Evolutionary conservation across 2,329 filamentous ascomycete genomes (phyloP).

Genomic region (Microsporum canis): DNA sequence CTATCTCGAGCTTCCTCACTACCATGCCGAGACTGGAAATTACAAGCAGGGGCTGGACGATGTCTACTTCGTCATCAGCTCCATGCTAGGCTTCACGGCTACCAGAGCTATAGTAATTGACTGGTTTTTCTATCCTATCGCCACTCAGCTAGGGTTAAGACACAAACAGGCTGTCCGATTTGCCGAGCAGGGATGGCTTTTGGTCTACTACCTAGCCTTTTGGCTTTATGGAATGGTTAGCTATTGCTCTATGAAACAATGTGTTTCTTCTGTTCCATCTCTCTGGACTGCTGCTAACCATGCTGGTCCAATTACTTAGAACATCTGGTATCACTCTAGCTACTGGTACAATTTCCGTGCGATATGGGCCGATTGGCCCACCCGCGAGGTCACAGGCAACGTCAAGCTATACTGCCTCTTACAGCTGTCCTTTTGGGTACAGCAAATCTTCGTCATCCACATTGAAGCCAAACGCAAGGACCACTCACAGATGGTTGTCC

Average conservation of each 20-base stretch:
- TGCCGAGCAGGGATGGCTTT: conserved; percentile 86
- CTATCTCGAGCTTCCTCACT: conserved; percentile 80
- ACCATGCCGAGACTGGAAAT: conserved; percentile 53
- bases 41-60: conserved; percentile 76
- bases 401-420: conserved; percentile 84
- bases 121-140: conserved; percentile 70
- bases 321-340: conserved; percentile 64
- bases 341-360: conserved; percentile 67
- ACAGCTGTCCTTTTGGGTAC: conserved; percentile 86
- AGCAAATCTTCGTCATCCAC: conserved; percentile 88
- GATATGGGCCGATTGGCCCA: conserved; percentile 78
- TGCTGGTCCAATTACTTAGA: conserved; percentile 40
- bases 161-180: conserved; percentile 74
- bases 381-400: conserved; percentile 58
- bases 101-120: conserved; percentile 78
- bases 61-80: conserved; percentile 62
- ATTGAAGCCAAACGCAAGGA: conserved; percentile 93
- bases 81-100: conserved; percentile 75
- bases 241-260: conserved; percentile 21
- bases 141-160: conserved; percentile 58
- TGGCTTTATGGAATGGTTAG: conserved; percentile 73
- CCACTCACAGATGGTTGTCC: conserved; percentile 88
- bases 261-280: not conserved
- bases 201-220: conserved; percentile 70
- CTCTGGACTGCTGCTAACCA: conserved; percentile 2